phyloP scores from a whole-genome alignment of 1,139 yeast species.

The Nakaseomyces glabratus region DNA sequence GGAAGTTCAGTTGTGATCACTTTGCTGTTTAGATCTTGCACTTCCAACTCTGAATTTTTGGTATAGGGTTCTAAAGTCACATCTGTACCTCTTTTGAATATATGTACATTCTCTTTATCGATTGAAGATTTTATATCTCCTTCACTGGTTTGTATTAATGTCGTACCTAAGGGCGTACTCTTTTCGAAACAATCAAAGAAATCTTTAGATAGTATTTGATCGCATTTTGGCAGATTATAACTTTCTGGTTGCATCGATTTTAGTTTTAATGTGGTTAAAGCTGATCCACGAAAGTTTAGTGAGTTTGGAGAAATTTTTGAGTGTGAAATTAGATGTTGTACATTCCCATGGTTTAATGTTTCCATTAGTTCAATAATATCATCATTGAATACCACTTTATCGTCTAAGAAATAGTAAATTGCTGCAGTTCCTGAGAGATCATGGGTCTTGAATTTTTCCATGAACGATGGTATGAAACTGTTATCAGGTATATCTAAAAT shows the following conservation, averaged over 20 bases:
- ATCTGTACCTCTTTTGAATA: slow-evolving; percentile 17
- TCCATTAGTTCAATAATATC: slow-evolving; percentile 37
- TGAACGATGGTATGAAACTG: slow-evolving; percentile 36
- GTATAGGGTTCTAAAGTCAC: slow-evolving; percentile 22
- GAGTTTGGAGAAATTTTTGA: slow-evolving; percentile 52
- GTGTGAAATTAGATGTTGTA: slow-evolving; percentile 66
- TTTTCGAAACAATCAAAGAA: slow-evolving; percentile 26
- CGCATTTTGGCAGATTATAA: slow-evolving; percentile 43
- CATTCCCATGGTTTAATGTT: slow-evolving; percentile 35
- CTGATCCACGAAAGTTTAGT: slow-evolving; percentile 49
- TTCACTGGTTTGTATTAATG: slow-evolving; percentile 22
- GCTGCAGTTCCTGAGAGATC: slow-evolving; percentile 37
- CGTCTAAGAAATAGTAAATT: slow-evolving; percentile 73
- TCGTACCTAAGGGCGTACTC: slow-evolving; percentile 17
- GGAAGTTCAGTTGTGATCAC: not conserved
- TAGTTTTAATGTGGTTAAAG: slow-evolving; percentile 47
- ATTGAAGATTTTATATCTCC: slow-evolving; percentile 12
- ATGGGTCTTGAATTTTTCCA: slow-evolving; percentile 19
- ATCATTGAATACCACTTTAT: slow-evolving; percentile 43
- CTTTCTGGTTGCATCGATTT: slow-evolving; percentile 44
- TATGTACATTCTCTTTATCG: slow-evolving; percentile 20
- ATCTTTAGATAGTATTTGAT: slow-evolving; percentile 25
- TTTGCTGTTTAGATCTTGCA: slow-evolving; percentile 10
- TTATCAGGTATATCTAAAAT: slow-evolving; percentile 65
- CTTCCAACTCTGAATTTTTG: slow-evolving; percentile 10